These are phyloP conservation scores for Parmales sp. DNA, from an alignment of 108 stramenopile species.

Conservation along the genomic window DNA sequence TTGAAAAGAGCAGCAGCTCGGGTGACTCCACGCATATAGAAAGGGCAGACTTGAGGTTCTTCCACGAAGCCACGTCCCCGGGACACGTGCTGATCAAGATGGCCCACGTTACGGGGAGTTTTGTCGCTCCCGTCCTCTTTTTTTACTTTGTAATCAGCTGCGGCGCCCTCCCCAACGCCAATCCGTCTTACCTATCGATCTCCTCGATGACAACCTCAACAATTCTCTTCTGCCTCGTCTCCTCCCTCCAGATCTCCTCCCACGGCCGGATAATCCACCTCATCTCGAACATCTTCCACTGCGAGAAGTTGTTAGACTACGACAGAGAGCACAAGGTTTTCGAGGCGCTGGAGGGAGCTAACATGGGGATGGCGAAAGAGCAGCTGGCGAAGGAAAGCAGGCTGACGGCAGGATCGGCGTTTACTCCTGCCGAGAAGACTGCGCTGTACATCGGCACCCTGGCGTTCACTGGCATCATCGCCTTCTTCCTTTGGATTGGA, in stretches of 20 bases:
- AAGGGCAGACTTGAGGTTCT: background rate
- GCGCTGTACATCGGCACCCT: background rate
- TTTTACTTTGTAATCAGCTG: background rate
- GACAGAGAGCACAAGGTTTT: background rate
- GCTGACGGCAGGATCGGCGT: background rate
- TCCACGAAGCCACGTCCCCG: background rate
- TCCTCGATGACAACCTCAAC: background rate
- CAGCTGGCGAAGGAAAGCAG: background rate
- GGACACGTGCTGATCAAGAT: conserved; percentile 1
- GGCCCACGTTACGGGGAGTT: background rate
- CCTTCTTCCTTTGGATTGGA: background rate
- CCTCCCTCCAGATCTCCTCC: background rate
- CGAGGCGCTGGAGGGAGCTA: background rate
- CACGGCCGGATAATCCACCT: conserved; percentile 4
- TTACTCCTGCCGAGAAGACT: background rate
- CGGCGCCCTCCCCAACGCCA: background rate
- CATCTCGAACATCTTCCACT: background rate
- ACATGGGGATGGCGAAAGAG: background rate
- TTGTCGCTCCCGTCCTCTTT: background rate
- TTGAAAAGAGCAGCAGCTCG: background rate
- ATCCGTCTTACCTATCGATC: background rate
- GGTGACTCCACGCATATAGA: background rate
- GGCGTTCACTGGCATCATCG: background rate
- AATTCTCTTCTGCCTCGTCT: background rate
- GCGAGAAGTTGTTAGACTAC: background rate